Base-by-base conservation (phyloP, 2,329 filamentous ascomycete species). In the Tolypocladium tropicale region DNA sequence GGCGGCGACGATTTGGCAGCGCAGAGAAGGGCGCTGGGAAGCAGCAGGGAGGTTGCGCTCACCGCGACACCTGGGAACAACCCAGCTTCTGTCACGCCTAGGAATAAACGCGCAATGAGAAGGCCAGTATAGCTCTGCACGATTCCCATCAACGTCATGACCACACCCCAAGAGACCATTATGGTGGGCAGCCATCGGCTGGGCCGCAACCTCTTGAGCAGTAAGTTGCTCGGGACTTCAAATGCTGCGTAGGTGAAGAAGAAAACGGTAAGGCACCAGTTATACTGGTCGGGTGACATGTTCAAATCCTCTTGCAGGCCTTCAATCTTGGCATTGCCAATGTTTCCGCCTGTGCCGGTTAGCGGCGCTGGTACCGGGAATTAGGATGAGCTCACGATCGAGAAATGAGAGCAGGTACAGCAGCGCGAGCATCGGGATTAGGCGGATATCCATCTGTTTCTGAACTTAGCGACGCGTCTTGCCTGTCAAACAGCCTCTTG, bases 211-310 rank as follows among this genome's bases (percentile, higher is more conserved):
- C 78, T 81, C 69, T 93, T 94, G 55, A 94, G 80, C 9, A 93
- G 71, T 14, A 93, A 70, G 63, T 94, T 94, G 55, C 85, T 90
- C n/a, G 89, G 74, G 0, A 86, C 81, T 66, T 93, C 89, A 60
- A 90, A 90, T 23, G 86, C 76, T 2, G 86, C 78, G 66, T 94
- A 95, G 2, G 86, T 69, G 60, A 93, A 82, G 76, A 93, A 94
- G 75, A 95, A 94, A 58, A 90, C 81, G 5, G 77, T 78, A 6
- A 87, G 75, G 52, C 83, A 79, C 63, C 82, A 77, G 69, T 91
- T 92, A 71, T 91, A 94, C 66, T 90, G 79, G 56, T 82, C 77
- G 5, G 79, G 68, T 0, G 78, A 80, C 76, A 92, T 82, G 16
- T 77, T 59, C 18, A 81, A 66, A 55, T 79, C 75, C 57, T 82